Conservation (phyloP, 2,329 filamentous ascomycete genomes). For the Sclerotinia spermophila region DNA sequence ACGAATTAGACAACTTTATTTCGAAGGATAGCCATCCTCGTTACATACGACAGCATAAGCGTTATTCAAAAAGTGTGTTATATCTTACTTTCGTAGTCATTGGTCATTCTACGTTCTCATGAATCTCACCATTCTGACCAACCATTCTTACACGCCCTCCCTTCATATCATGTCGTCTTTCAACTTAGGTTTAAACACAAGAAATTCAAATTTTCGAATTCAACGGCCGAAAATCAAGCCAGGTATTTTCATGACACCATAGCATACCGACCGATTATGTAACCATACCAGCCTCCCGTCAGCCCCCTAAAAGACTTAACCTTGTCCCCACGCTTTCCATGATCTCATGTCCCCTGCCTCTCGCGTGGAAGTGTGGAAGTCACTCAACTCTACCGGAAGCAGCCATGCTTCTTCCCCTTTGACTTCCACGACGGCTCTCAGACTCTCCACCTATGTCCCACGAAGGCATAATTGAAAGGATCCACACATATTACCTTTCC, state of each 20-base stretch:
- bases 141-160: not conserved
- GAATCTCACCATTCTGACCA: constrained; percentile 1
- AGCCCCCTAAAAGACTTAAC: constrained; percentile 12
- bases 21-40: constrained; percentile 7
- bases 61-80: not conserved
- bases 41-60: constrained; percentile 14
- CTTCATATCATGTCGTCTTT: not conserved
- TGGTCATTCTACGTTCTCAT: not conserved
- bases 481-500: not conserved
- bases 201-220: not conserved
- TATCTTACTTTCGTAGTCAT: constrained; percentile 6
- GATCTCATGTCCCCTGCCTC: constrained; percentile 13
- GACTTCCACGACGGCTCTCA: constrained; percentile 14
- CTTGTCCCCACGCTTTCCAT: constrained; percentile 15
- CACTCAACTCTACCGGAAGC: constrained; percentile 14
- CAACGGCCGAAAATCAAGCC: not conserved
- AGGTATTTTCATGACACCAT: not conserved
- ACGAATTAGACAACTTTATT: constrained; percentile 12
- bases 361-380: constrained; percentile 18
- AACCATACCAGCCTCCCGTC: constrained; percentile 11
- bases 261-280: constrained; percentile 10
- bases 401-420: constrained; percentile 16
- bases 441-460: not conserved
- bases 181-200: not conserved
- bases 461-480: constrained; percentile 3